Conservation (phyloP, 805 yeast genomes). For the Kazachstania viticola region DNA sequence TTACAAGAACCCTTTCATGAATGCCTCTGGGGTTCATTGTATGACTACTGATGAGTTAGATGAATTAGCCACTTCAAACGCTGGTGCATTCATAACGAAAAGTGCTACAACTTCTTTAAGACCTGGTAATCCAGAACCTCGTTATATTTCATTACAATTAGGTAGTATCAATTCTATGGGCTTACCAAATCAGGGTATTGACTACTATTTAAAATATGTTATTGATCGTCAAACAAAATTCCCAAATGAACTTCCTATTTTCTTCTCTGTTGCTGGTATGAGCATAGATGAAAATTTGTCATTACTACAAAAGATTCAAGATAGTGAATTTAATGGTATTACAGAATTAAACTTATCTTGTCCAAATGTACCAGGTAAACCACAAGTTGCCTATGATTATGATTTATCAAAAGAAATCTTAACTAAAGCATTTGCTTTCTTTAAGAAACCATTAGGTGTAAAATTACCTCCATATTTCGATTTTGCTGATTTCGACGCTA, state of each 20-base stretch:
- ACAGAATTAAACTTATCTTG: slow-evolving; percentile 24
- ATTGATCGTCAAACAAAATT: slow-evolving; percentile 9
- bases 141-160: slow-evolving; percentile 21
- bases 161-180: slow-evolving; percentile 27
- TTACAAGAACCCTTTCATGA: slow-evolving; percentile 23
- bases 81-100: slow-evolving; percentile 24
- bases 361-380: slow-evolving; percentile 27
- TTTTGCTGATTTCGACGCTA: slow-evolving; percentile 23
- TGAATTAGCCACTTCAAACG: slow-evolving; percentile 14
- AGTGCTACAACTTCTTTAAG: slow-evolving; percentile 19
- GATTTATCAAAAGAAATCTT: slow-evolving; percentile 18
- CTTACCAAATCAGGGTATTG: slow-evolving; percentile 22
- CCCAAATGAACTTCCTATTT: slow-evolving; percentile 11
- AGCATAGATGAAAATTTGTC: slow-evolving; percentile 19
- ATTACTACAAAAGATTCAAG: slow-evolving; percentile 16
- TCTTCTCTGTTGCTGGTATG: slow-evolving; percentile 25
- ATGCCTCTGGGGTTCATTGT: slow-evolving; percentile 26
- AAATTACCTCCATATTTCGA: slow-evolving; percentile 25
- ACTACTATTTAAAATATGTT: slow-evolving; percentile 21
- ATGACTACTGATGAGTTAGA: slow-evolving; percentile 19
- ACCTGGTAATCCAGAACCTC: slow-evolving; percentile 24
- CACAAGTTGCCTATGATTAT: slow-evolving; percentile 25
- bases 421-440: slow-evolving; percentile 17
- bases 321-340: slow-evolving; percentile 18
- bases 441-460: slow-evolving; percentile 23